Evolutionary conservation across 192 early-diverging fungal species (phyloP).

Genomic region (Ambispora gerdemannii): DNA sequence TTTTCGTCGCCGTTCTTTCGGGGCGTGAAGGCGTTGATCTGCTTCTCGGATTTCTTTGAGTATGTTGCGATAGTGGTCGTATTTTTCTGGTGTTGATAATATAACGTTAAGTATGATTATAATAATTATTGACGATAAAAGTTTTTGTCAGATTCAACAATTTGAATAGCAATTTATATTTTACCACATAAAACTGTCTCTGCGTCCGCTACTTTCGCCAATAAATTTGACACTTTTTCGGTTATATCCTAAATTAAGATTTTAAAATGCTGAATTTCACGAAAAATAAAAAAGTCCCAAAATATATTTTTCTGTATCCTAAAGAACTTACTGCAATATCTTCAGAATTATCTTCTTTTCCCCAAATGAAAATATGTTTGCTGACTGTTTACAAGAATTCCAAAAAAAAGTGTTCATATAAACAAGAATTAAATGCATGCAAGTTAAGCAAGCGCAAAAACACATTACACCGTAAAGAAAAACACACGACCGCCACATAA

Average conservation of each 20-base stretch:
- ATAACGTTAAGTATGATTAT: not conserved
- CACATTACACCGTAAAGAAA: too few species aligned
- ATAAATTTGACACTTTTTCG: conserved; percentile 15
- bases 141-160: not conserved
- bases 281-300: not conserved
- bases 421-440: too few species aligned
- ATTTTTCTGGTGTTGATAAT: conserved; percentile 16
- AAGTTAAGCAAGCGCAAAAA: too few species aligned
- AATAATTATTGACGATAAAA: not conserved
- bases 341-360: not conserved
- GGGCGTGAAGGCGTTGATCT: conserved; percentile 13
- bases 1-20: conserved; percentile 20
- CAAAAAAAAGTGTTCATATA: not conserved
- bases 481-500: too few species aligned
- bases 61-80: conserved; percentile 24
- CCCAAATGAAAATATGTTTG: conserved; percentile 23
- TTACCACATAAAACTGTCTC: conserved; percentile 25
- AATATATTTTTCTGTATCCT: not conserved
- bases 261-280: not conserved
- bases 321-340: conserved; percentile 28
- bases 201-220: conserved; percentile 18
- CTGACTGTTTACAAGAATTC: conserved; percentile 5
- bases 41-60: conserved; percentile 28
- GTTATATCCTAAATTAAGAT: conserved; percentile 25
- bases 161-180: not conserved